phyloP scores from a whole-genome alignment of 352 stramenopile species.

The Globisporangium sylvaticum region DNA sequence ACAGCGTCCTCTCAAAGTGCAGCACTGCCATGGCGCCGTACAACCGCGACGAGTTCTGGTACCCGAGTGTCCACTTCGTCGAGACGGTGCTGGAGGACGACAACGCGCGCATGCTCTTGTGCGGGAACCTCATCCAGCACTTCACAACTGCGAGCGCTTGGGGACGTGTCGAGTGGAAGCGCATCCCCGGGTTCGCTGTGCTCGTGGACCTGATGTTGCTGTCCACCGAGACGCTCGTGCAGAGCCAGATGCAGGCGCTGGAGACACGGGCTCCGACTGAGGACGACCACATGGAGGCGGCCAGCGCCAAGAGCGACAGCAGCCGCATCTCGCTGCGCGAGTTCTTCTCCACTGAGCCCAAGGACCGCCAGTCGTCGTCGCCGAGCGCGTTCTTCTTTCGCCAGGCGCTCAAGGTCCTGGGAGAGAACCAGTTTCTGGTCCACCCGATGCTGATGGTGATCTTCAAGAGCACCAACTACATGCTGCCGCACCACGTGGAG shows the following conservation, averaged over 20 bases:
- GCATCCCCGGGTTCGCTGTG: constrained; percentile 44
- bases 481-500: constrained; percentile 65
- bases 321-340: constrained; percentile 18
- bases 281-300: constrained; percentile 28
- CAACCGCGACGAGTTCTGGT: constrained; percentile 47
- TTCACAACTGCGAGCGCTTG: constrained; percentile 33
- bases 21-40: constrained; percentile 37
- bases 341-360: constrained; percentile 31
- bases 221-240: constrained; percentile 36
- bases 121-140: constrained; percentile 58
- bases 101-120: constrained; percentile 38
- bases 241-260: constrained; percentile 35
- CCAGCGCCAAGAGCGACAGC: constrained; percentile 23
- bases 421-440: constrained; percentile 41
- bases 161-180: constrained; percentile 60
- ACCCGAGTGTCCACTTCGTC: constrained; percentile 22
- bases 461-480: constrained; percentile 60
- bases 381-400: constrained; percentile 43
- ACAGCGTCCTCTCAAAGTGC: constrained; percentile 49
- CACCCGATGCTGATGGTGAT: constrained; percentile 60
- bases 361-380: constrained; percentile 22
- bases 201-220: constrained; percentile 41
- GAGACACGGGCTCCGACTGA: constrained; percentile 32
- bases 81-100: constrained; percentile 30
- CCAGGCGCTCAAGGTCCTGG: constrained; percentile 53